Conservation (phyloP, 139 green algal species). For the Haematococcus sp. region DNA sequence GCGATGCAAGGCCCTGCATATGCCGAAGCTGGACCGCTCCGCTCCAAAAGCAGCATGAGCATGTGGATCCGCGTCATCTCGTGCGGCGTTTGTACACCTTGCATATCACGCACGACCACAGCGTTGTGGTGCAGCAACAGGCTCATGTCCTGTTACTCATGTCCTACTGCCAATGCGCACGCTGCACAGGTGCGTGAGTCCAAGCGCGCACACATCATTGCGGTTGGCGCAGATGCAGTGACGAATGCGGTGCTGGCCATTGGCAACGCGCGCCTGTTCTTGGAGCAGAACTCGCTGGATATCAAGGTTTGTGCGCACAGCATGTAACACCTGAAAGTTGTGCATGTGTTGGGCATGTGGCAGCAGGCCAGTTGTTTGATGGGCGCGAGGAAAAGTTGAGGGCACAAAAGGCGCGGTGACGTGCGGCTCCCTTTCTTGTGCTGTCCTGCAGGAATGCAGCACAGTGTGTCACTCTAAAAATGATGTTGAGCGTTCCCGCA, state of each 20-base stretch:
- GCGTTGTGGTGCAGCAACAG: background rate
- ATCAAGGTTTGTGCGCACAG: constrained; percentile 35
- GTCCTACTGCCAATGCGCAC: constrained; percentile 8
- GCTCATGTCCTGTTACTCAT: too few relatives aligned
- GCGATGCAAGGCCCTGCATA: background rate
- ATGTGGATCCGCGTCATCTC: too few relatives aligned
- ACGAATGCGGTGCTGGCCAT: constrained; percentile 55
- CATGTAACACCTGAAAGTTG: background rate
- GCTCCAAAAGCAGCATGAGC: background rate
- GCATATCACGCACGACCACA: too few relatives aligned
- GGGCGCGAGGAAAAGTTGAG: too few relatives aligned
- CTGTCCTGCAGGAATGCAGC: too few relatives aligned
- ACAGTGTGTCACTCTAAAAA: too few relatives aligned
- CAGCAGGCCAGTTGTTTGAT: background rate
- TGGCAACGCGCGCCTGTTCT: constrained; percentile 54
- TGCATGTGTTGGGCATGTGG: background rate
- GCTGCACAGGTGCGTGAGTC: constrained; percentile 6
- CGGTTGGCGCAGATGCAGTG: constrained; percentile 58
- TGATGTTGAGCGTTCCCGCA: too few relatives aligned
- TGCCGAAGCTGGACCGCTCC: background rate
- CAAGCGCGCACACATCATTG: constrained; percentile 14
- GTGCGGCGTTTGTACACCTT: too few relatives aligned
- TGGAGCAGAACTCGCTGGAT: constrained; percentile 52
- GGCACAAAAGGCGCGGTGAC: too few relatives aligned
- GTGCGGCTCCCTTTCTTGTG: too few relatives aligned